Conservation (phyloP, 441 rosid genomes). For the Populus hybrid region DNA sequence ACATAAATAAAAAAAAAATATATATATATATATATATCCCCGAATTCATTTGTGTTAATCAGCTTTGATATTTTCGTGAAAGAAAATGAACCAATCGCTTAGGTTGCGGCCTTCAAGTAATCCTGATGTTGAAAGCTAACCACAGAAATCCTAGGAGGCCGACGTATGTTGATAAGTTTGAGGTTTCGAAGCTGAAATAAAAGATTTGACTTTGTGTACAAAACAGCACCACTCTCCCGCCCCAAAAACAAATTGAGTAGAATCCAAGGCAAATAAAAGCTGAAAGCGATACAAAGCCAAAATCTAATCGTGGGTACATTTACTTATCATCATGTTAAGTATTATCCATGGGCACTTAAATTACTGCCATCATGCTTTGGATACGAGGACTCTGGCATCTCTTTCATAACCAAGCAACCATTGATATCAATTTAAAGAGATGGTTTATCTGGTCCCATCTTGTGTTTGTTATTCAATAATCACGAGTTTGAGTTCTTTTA, state of each 20-base stretch:
- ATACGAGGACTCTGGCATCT: not conserved
- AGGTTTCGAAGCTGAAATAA: conserved; percentile 18
- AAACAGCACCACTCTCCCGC: not conserved
- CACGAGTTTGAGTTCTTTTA: too few relatives aligned
- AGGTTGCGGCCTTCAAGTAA: not conserved
- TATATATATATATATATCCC: too few relatives aligned
- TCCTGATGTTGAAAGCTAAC: conserved; percentile 4
- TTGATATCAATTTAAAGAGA: too few relatives aligned
- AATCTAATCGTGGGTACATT: not conserved
- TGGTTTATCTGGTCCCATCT: too few relatives aligned
- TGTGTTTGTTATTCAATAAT: too few relatives aligned
- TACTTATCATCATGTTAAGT: not conserved
- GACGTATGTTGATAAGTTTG: conserved; percentile 14
- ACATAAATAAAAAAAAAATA: too few relatives aligned
- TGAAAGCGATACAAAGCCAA: conserved; percentile 14
- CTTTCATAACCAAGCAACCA: too few relatives aligned
- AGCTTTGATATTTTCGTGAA: not conserved
- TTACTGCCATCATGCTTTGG: not conserved
- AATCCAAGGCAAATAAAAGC: conserved; percentile 27
- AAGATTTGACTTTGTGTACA: not conserved
- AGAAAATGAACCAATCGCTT: not conserved
- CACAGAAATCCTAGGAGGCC: not conserved
- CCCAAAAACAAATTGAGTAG: conserved; percentile 20
- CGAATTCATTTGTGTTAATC: too few relatives aligned
- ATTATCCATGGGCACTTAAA: not conserved